A percentile compares a stretch with the other conserved stretches of the same genome.
Evolutionary conservation across 2,329 filamentous ascomycete species (phyloP).

Genomic region (Aspergillus pseudoterreus): DNA sequence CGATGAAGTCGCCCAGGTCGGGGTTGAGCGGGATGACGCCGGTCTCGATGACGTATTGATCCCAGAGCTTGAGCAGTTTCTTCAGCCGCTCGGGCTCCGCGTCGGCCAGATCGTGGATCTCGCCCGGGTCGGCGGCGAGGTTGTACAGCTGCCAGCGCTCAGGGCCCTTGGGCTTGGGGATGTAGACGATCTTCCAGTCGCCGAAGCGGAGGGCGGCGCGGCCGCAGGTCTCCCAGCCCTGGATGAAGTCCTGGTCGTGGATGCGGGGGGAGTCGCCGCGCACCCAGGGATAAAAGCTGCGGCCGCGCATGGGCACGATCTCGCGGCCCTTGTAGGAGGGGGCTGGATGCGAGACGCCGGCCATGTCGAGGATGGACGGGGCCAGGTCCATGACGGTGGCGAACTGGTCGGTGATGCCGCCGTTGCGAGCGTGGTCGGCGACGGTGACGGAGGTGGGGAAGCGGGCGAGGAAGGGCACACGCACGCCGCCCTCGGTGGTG

Average conservation of each 20-base stretch:
- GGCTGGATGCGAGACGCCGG: constrained; percentile 48
- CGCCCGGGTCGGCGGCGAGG: constrained; percentile 49
- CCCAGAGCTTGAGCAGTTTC: constrained; percentile 53
- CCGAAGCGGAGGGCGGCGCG: constrained; percentile 53
- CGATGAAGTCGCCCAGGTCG: constrained; percentile 56
- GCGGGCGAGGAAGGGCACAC: constrained; percentile 51
- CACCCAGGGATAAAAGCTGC: constrained; percentile 44
- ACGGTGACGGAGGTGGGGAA: constrained; percentile 30
- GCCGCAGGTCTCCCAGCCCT: constrained; percentile 57
- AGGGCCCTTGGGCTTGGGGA: constrained; percentile 53
- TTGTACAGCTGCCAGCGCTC: constrained; percentile 59
- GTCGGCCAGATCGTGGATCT: constrained; percentile 46
- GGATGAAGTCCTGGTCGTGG: constrained; percentile 51
- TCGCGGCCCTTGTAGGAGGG: constrained; percentile 50
- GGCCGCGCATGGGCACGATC: constrained; percentile 51
- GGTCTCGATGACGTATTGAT: constrained; percentile 57
- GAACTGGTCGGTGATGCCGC: constrained; percentile 49
- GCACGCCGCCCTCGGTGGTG: constrained; percentile 50
- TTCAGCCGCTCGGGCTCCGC: constrained; percentile 43
- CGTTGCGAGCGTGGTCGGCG: constrained; percentile 19
- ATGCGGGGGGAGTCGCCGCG: constrained; percentile 35
- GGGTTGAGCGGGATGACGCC: constrained; percentile 59
- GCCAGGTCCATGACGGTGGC: constrained; percentile 53
- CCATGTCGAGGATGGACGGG: constrained; percentile 44
- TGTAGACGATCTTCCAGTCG: constrained; percentile 57